These are phyloP conservation scores for Fomitopsis palustris DNA, from an alignment of 1,284 basidiomycete species.

Conservation along the genomic window DNA sequence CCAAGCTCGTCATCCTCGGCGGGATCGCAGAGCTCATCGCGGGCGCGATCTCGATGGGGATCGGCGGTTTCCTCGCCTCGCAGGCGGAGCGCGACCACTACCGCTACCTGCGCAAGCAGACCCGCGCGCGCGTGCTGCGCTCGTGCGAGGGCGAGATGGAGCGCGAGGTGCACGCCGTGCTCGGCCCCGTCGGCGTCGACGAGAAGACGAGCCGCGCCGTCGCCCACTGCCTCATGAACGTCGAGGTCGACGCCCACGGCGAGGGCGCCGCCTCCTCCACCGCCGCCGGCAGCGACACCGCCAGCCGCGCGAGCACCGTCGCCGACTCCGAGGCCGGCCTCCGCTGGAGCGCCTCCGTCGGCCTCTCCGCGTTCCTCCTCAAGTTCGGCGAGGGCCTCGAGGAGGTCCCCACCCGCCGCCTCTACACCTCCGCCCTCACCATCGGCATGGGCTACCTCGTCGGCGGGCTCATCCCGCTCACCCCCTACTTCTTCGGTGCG, in stretches of 20 bases:
- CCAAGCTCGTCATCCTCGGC: conserved; percentile 85
- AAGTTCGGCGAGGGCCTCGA: conserved; percentile 92
- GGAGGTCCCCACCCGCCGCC: conserved; percentile 46
- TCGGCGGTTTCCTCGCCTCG: conserved; percentile 95
- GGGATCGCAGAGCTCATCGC: conserved; percentile 92
- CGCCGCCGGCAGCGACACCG: conserved; percentile 8
- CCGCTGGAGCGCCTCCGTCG: conserved; percentile 70
- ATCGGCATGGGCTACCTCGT: conserved; percentile 87
- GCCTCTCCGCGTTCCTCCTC: conserved; percentile 86
- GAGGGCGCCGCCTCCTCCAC: conserved; percentile 13
- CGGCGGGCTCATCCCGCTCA: conserved; percentile 84
- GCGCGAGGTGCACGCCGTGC: conserved; percentile 86
- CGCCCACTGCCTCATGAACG: conserved; percentile 67
- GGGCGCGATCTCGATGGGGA: conserved; percentile 96
- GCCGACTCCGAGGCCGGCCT: conserved; percentile 48
- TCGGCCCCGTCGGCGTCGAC: conserved; percentile 88
- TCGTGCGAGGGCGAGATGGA: conserved; percentile 95
- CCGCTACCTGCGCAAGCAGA: conserved; percentile 75
- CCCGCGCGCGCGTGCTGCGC: conserved; percentile 78
- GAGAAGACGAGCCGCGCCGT: conserved; percentile 78
- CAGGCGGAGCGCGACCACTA: conserved; percentile 96
- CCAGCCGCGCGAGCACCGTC: conserved; percentile 25
- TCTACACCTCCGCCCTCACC: conserved; percentile 86
- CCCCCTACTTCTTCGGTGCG: conserved; percentile 88
- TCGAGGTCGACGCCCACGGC: conserved; percentile 46